Base-by-base conservation (phyloP, 129 eudicot species). In the Flaveria trinervia region DNA sequence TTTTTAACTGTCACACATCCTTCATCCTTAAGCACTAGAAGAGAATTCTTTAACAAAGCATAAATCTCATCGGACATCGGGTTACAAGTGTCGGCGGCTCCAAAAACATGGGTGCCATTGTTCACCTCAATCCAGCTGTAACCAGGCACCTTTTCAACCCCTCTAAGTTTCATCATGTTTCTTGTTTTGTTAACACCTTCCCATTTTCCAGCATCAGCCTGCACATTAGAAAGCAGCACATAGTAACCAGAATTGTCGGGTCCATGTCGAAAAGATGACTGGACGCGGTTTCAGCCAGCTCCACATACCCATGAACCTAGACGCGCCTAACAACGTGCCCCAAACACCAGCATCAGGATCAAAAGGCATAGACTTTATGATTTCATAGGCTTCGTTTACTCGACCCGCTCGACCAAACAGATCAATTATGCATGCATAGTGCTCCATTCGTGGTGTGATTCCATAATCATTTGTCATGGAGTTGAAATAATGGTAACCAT, bases 271-370 rank as follows among this genome's bases (percentile, higher is more conserved):
- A 85, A 26, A 93, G 85, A 80, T 87, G 79, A 5, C 48, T 41
- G 1, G 95, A 89, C 62, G 92, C 97, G 74, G 82, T 20, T 83
- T 93, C 96, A 16, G 98, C 98, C 65, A 93, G 82, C 81, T 84
- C 93, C 7, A 83, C 89, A 74, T 93, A 80, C 78, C 95, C 92
- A 76, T 90, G 96, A 69, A 90, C 85, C 92, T 59, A 50, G 84
- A 90, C 13, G 97, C 89, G 10, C 98, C 97, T 18, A 93, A 86
- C 75, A 93, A 69, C 20, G 97, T 85, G 22, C 98, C 98, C 98
- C 98, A 93, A 50, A 85, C 80, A 46, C 92, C 92, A 1, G 88
- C 92, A 72, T 90, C 98, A 0, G 98, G 94, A 2, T 77, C 74
- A 71, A 85, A 87, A 12, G 96, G 98, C 97, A 90, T 90, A 22